Evolutionary conservation across 495 filamentous ascomycete species (phyloP), one percentile per base, ranked within the genome.

Genomic region (Aspergillus kassunensis): DNA sequence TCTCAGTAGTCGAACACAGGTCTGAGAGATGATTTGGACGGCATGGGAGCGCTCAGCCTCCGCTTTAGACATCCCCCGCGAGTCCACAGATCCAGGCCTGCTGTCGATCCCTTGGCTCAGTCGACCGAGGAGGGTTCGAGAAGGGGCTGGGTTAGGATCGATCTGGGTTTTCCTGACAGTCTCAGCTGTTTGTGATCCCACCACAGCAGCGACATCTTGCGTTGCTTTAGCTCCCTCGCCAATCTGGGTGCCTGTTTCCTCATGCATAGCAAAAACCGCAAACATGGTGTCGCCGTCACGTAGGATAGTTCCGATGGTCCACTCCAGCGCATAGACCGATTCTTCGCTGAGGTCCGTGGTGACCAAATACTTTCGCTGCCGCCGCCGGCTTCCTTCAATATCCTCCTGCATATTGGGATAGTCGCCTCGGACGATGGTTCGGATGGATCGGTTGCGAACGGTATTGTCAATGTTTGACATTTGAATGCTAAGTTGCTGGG

Each of bases 251-350:
- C 65, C 71, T 15, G 58, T 76, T 54, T 96, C 92, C 64, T 96
- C 91, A 59, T 95, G 88, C 39, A 92, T 81, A 51, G 89, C 91
- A 69, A 90, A 96, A 44, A 98, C 87, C 18, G 90, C 89, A 47
- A 95, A 80, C 31, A 98, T 77, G 1, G 92, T 97, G 66, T 98
- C 93, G 13, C 93, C 93, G 62, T 96, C 90, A 37, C 93, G 80
- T 7, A 98, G 78, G n/a, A 97, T 87, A 3, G 90, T 95, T 34
- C 93, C 93, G 44, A 98, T 91, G 0, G 91, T 95, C 91, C 92
- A 98, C 64, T 97, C 93, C 23, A 97, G 72, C 9, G 93, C 93
- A 66, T 96, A 90, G 9, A 89, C 87, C 4, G 91, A 91, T 71
- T 98, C 93, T 35, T 91, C 88, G 57, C 89, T 95, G 27, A 97